Conservation (phyloP, 768 basidiomycete species). For the Kwoniella dejecticola region DNA sequence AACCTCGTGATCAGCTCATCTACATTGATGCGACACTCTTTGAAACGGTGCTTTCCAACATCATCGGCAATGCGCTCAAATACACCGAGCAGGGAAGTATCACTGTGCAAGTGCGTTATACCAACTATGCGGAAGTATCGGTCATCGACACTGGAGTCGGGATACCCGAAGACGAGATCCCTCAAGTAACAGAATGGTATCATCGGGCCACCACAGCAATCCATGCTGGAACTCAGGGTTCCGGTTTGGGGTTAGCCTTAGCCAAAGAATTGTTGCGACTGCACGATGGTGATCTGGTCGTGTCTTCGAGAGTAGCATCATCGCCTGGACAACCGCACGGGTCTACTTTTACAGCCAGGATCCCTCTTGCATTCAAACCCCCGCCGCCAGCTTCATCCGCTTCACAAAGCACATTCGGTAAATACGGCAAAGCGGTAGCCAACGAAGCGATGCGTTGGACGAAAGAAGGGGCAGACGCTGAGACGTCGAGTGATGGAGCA, state of each 20-base stretch:
- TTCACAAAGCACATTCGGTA: slow-evolving; percentile 19
- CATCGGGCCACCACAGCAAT: slow-evolving; percentile 54
- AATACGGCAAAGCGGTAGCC: slow-evolving; percentile 53
- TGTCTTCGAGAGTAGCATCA: slow-evolving; percentile 42
- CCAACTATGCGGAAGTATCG: slow-evolving; percentile 46
- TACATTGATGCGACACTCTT: slow-evolving; percentile 44
- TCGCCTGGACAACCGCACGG: slow-evolving; percentile 45
- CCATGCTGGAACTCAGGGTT: slow-evolving; percentile 54
- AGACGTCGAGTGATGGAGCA: slow-evolving; percentile 20
- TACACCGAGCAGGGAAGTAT: slow-evolving; percentile 55
- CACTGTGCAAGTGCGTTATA: slow-evolving; percentile 49
- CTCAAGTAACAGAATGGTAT: slow-evolving; percentile 55
- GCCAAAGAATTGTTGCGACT: slow-evolving; percentile 55
- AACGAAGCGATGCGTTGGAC: slow-evolving; percentile 54
- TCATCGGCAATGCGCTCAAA: slow-evolving; percentile 50
- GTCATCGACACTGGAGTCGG: slow-evolving; percentile 58
- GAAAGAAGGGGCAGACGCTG: slow-evolving; percentile 21
- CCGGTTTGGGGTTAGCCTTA: slow-evolving; percentile 56
- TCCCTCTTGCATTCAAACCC: slow-evolving; percentile 30
- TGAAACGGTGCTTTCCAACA: slow-evolving; percentile 44
- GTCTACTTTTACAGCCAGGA: slow-evolving; percentile 42
- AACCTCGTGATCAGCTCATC: slow-evolving; percentile 29
- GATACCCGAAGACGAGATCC: slow-evolving; percentile 51
- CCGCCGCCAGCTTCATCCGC: not conserved
- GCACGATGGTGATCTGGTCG: slow-evolving; percentile 55